A percentile compares a stretch with the other conserved stretches of the same genome.
phyloP scores from a whole-genome alignment of 768 basidiomycete species.

The Coprinellus aureogranulatus region DNA sequence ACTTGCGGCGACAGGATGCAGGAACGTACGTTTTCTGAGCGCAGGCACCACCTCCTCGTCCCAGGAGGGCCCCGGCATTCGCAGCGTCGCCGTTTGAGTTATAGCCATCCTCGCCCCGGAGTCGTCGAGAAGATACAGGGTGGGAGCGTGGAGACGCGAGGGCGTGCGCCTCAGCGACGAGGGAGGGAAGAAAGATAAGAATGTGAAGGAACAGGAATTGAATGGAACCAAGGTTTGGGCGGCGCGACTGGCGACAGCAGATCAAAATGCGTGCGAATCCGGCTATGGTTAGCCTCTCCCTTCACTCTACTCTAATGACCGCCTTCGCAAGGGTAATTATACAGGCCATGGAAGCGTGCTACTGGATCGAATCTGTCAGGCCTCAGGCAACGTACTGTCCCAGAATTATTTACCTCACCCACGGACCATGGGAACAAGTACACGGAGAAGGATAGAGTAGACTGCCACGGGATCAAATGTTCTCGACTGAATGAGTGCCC shows the following conservation, averaged over 20 bases:
- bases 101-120: conserved; percentile 33
- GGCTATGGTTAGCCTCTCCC: conserved; percentile 2
- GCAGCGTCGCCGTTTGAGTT: conserved; percentile 37
- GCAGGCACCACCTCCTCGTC: conserved; percentile 82
- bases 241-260: conserved; percentile 2
- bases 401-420: too few relatives aligned
- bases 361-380: neutral
- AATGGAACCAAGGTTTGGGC: neutral
- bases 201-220: neutral
- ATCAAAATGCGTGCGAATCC: conserved; percentile 6
- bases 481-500: too few relatives aligned
- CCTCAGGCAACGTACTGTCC: neutral
- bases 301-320: neutral
- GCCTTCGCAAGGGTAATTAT: neutral
- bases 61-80: conserved; percentile 57
- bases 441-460: too few relatives aligned
- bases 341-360: neutral
- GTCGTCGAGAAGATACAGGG: conserved; percentile 6
- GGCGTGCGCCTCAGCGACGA: conserved; percentile 5
- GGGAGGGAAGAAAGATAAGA: neutral
- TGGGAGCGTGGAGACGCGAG: conserved; percentile 3
- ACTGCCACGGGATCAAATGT: too few relatives aligned
- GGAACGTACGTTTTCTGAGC: conserved; percentile 69
- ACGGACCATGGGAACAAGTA: too few relatives aligned
- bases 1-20: conserved; percentile 4